A percentile compares a stretch with the other conserved stretches of the same genome.
phyloP scores from a whole-genome alignment of 2,329 filamentous ascomycete genomes.

The Furcasterigmium furcatum region DNA sequence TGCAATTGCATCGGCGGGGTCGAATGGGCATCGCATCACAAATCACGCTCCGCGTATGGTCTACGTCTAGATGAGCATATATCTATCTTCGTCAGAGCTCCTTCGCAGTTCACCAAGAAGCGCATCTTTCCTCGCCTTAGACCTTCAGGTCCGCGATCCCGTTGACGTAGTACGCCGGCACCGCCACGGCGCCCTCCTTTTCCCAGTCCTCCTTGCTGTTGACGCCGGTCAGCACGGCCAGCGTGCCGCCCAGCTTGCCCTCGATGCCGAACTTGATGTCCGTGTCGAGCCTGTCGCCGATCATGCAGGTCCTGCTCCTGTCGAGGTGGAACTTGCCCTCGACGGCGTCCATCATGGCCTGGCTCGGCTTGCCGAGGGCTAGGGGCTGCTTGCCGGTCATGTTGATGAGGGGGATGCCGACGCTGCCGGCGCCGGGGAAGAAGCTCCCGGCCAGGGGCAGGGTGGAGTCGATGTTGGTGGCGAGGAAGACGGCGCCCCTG shows the following conservation, averaged over 20 bases:
- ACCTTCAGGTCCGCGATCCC: conserved; percentile 69
- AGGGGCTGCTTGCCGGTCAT: conserved; percentile 69
- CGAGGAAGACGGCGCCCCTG: conserved; percentile 80
- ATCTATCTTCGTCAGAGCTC: no score
- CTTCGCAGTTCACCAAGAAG: no score
- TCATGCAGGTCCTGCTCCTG: conserved; percentile 84
- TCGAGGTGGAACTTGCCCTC: conserved; percentile 94
- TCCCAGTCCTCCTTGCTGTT: conserved; percentile 81
- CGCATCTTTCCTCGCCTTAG: not conserved
- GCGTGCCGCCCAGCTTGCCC: conserved; percentile 83
- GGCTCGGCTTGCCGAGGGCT: conserved; percentile 88
- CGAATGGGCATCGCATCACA: no score
- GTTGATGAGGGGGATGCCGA: conserved; percentile 73
- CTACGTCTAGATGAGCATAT: conserved; percentile 13
- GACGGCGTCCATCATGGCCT: conserved; percentile 99
- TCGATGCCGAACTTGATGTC: conserved; percentile 96
- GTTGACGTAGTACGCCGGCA: conserved; percentile 82
- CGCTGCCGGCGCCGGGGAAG: conserved; percentile 88
- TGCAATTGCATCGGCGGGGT: no score
- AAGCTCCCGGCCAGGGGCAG: conserved; percentile 77
- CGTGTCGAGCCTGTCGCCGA: conserved; percentile 89
- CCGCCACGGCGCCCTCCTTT: conserved; percentile 61
- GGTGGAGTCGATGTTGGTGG: conserved; percentile 90
- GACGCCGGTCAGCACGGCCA: conserved; percentile 89
- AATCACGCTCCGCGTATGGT: not conserved